Conservation (phyloP, 139 green algal species). For the Edaphochlamys debaryana region DNA sequence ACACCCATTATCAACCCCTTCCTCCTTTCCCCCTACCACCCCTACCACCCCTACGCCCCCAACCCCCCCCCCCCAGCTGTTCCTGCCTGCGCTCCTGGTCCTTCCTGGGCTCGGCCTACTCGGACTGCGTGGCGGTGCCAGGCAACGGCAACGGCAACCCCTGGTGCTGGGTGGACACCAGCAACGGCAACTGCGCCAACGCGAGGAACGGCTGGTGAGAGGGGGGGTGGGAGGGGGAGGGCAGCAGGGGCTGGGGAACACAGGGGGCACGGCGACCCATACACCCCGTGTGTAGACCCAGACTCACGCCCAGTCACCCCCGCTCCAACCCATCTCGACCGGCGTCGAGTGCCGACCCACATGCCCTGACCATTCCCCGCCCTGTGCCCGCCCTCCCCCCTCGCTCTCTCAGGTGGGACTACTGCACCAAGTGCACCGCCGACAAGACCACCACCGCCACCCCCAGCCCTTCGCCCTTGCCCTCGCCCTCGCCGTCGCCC, state of each 20-base stretch:
- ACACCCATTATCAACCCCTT: too few relatives aligned
- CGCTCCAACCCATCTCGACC: too few relatives aligned
- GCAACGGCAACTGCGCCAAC: neutral
- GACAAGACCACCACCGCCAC: neutral
- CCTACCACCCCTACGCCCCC: neutral
- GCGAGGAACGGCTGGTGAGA: slow-evolving; percentile 6
- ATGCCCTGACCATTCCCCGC: too few relatives aligned
- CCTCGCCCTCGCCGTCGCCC: neutral
- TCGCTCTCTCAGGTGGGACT: neutral
- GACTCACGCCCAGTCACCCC: too few relatives aligned
- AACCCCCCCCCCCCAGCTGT: neutral
- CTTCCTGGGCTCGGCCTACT: neutral
- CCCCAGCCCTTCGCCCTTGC: neutral
- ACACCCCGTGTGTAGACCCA: too few relatives aligned
- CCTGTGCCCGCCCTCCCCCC: too few relatives aligned
- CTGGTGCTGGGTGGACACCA: neutral
- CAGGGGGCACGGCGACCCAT: too few relatives aligned
- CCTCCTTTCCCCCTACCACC: neutral
- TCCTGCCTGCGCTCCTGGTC: neutral
- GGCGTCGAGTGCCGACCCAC: too few relatives aligned
- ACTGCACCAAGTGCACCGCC: neutral
- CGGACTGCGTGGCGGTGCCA: neutral
- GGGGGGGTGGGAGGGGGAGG: too few relatives aligned
- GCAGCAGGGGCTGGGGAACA: too few relatives aligned
- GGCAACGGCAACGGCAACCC: neutral